A percentile compares a stretch with the other conserved stretches of the same genome.
Conservation (phyloP, 345 rosid species). For the Firmiana major region DNA sequence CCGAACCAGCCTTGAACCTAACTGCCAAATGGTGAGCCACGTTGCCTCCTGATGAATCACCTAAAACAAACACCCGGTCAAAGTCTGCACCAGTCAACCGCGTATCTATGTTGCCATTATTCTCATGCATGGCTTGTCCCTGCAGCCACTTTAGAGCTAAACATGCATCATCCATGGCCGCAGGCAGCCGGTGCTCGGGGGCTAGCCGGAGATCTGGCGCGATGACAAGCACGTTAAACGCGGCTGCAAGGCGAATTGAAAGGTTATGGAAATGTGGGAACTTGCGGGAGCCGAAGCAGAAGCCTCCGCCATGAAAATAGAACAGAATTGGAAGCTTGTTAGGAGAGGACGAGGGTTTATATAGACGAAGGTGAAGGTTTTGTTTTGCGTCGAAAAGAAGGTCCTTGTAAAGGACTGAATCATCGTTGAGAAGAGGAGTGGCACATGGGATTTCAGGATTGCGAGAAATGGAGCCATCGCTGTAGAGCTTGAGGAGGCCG, state of each 20-base stretch:
- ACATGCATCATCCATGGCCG: slow-evolving; percentile 60
- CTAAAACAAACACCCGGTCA: slow-evolving; percentile 54
- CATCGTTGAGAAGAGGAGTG: slow-evolving; percentile 27
- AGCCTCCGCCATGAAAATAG: slow-evolving; percentile 82
- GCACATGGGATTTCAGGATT: slow-evolving; percentile 24
- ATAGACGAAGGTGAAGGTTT: slow-evolving; percentile 64
- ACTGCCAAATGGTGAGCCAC: slow-evolving; percentile 78
- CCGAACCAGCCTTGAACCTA: slow-evolving; percentile 40
- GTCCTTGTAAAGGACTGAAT: slow-evolving; percentile 52
- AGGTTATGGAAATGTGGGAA: slow-evolving; percentile 78
- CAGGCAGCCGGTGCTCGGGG: slow-evolving; percentile 75
- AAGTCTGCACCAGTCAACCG: slow-evolving; percentile 51
- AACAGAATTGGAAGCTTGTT: slow-evolving; percentile 33
- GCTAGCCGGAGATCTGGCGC: slow-evolving; percentile 76
- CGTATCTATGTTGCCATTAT: slow-evolving; percentile 12
- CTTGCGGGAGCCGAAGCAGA: slow-evolving; percentile 66
- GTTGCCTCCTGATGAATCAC: slow-evolving; percentile 93
- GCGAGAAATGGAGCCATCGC: slow-evolving; percentile 58
- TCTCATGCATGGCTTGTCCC: slow-evolving; percentile 34
- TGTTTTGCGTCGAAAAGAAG: slow-evolving; percentile 35
- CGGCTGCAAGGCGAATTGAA: slow-evolving; percentile 47
- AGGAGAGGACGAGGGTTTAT: slow-evolving; percentile 30
- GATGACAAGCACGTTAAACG: slow-evolving; percentile 49
- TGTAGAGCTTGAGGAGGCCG: slow-evolving; percentile 55
- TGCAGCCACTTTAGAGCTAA: slow-evolving; percentile 47